Conservation (phyloP, 2,329 filamentous ascomycete genomes). For the Arachnomyces sp. region DNA sequence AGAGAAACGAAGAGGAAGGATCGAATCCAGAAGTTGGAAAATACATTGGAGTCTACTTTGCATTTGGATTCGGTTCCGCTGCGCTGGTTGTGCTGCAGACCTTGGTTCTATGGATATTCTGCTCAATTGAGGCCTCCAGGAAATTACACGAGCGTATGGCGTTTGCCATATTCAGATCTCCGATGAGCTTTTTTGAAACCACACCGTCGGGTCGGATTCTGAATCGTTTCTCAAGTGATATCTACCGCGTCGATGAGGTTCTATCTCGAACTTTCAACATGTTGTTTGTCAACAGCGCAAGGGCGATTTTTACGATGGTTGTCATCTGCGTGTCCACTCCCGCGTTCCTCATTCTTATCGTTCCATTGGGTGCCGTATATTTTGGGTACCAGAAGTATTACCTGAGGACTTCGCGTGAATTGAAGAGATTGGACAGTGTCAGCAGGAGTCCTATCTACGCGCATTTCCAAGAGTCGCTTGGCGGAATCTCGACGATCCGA, state of each 20-base stretch:
- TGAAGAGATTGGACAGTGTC: constrained; percentile 92
- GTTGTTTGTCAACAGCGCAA: constrained; percentile 69
- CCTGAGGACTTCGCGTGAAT: constrained; percentile 85
- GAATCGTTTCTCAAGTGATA: constrained; percentile 80
- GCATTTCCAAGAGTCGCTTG: constrained; percentile 95
- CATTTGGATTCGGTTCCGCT: constrained; percentile 80
- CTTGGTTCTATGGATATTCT: constrained; percentile 96
- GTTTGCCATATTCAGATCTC: constrained; percentile 90
- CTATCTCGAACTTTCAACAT: constrained; percentile 97
- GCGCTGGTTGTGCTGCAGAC: constrained; percentile 83
- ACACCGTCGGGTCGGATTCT: constrained; percentile 93
- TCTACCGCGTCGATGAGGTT: constrained; percentile 73
- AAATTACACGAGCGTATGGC: constrained; percentile 98
- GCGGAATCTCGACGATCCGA: constrained; percentile 88
- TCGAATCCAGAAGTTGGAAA: constrained; percentile 71
- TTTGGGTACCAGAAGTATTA: constrained; percentile 96
- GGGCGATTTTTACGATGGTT: constrained; percentile 71
- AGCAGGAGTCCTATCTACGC: constrained; percentile 94
- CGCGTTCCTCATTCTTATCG: constrained; percentile 66
- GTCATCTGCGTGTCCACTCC: constrained; percentile 79
- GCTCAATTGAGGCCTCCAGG: constrained; percentile 94
- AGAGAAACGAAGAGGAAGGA: constrained; percentile 60
- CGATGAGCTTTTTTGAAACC: constrained; percentile 98
- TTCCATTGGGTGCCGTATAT: constrained; percentile 75
- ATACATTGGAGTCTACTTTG: constrained; percentile 93